Evolutionary conservation across 2,329 filamentous ascomycete species (phyloP).

Genomic region (Colletotrichum orbiculare): DNA sequence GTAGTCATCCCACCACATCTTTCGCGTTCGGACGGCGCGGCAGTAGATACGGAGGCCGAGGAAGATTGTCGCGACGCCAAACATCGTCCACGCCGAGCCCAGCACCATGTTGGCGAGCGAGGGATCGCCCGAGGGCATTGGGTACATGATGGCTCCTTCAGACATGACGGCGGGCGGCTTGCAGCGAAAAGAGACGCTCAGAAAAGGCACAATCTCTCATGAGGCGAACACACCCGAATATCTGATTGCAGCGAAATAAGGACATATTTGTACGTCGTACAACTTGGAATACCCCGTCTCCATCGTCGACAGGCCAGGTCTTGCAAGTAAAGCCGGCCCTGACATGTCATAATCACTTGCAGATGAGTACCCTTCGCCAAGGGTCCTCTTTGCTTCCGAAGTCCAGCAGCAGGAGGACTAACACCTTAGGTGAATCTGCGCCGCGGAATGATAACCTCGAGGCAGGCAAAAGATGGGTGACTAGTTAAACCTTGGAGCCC

Average conservation of each 20-base stretch:
- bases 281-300: background rate
- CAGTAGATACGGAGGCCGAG: conserved; percentile 47
- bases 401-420: background rate
- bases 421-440: too few species aligned
- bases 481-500: too few species aligned
- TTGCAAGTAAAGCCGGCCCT: conserved; percentile 7
- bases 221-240: fast-evolving
- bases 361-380: background rate
- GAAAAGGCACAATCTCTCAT: too few species aligned
- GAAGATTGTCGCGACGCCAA: conserved; percentile 38
- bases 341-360: background rate
- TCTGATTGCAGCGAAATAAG: background rate
- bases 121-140: conserved; percentile 13
- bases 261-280: conserved; percentile 9
- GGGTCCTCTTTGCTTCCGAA: background rate
- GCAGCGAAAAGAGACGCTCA: background rate
- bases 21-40: conserved; percentile 45
- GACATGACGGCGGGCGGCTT: background rate
- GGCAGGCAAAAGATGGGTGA: too few species aligned
- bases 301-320: conserved; percentile 9
- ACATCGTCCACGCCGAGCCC: conserved; percentile 28
- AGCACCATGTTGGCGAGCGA: background rate
- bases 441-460: too few species aligned
- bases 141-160: conserved; percentile 14
- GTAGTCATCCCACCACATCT: conserved; percentile 52